These are phyloP conservation scores for Zasmidium citrigriseum DNA, from an alignment of 2,329 filamentous ascomycete genomes.

Conservation along the genomic window DNA sequence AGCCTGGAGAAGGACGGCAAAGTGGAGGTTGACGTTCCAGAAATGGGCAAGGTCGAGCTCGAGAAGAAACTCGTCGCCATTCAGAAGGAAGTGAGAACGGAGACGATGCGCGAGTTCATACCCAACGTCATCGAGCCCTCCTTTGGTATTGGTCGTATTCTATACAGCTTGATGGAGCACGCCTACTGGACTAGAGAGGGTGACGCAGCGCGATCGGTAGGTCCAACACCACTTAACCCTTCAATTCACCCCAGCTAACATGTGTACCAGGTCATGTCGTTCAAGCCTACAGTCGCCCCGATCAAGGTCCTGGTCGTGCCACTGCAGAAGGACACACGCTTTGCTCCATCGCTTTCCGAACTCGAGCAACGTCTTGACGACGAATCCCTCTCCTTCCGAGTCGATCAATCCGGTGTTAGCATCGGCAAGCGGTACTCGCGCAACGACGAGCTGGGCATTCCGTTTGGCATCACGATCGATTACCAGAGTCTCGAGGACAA, in stretches of 20 bases:
- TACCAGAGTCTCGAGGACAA: conserved; percentile 92
- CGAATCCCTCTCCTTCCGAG: conserved; percentile 75
- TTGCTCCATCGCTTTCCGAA: conserved; percentile 73
- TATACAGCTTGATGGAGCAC: conserved; percentile 93
- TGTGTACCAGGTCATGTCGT: conserved; percentile 64
- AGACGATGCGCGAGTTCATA: conserved; percentile 86
- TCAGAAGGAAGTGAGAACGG: conserved; percentile 77
- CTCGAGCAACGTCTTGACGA: conserved; percentile 76
- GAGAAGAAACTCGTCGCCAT: conserved; percentile 78
- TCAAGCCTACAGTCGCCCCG: conserved; percentile 78
- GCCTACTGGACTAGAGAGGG: conserved; percentile 87
- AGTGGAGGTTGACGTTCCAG: conserved; percentile 73
- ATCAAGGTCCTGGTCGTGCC: conserved; percentile 94
- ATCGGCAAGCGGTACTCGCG: conserved; percentile 94
- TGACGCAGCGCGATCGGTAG: conserved; percentile 83
- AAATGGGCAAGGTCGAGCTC: conserved; percentile 75
- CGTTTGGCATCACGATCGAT: conserved; percentile 90
- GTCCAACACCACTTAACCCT: conserved; percentile 39
- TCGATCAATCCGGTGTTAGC: conserved; percentile 86
- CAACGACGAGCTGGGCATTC: conserved; percentile 94
- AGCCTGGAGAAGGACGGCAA: conserved; percentile 73
- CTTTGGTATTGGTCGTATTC: conserved; percentile 92
- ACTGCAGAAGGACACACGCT: conserved; percentile 76
- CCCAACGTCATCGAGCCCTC: conserved; percentile 89
- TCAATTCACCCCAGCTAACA: conserved; percentile 6